Conservation (phyloP, 2,329 filamentous ascomycete genomes). For the Pseudopyricularia javanii region DNA sequence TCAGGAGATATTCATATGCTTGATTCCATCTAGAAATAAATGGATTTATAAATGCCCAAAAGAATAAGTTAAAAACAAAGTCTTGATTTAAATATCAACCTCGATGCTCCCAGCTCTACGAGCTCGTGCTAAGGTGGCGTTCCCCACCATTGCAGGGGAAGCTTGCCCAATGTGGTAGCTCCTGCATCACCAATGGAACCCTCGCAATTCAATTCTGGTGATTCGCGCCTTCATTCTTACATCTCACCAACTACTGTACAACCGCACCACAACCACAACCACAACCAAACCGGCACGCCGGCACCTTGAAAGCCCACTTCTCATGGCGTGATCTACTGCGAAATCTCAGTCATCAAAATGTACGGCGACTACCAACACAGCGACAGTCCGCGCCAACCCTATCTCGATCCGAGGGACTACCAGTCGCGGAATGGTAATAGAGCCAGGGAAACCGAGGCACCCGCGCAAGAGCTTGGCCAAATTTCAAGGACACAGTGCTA, state of each 20-base stretch:
- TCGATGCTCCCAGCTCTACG: too few species aligned
- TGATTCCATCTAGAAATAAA: too few species aligned
- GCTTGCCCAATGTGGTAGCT: not conserved
- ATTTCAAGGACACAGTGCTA: conserved; percentile 4
- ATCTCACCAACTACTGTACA: too few species aligned
- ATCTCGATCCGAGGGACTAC: conserved; percentile 18
- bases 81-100: too few species aligned
- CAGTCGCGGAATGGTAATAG: conserved; percentile 30
- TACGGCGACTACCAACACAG: conserved; percentile 24
- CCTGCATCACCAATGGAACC: conserved; percentile 6
- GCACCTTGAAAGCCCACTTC: too few species aligned
- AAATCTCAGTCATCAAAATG: conserved; percentile 20
- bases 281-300: not conserved
- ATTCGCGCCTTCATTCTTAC: too few species aligned
- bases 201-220: conserved; percentile 4
- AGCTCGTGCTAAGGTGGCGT: too few species aligned
- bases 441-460: conserved; percentile 4
- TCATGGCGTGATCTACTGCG: too few species aligned
- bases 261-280: not conserved
- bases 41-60: too few species aligned
- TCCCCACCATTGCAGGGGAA: not conserved
- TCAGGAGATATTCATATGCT: too few species aligned
- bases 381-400: conserved; percentile 7
- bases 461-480: not conserved
- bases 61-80: too few species aligned